Percentiles rank a stretch among this genome's conserved stretches.
Evolutionary conservation across 768 basidiomycete species (phyloP).

Genomic region (Rhodotorula babjevae): DNA sequence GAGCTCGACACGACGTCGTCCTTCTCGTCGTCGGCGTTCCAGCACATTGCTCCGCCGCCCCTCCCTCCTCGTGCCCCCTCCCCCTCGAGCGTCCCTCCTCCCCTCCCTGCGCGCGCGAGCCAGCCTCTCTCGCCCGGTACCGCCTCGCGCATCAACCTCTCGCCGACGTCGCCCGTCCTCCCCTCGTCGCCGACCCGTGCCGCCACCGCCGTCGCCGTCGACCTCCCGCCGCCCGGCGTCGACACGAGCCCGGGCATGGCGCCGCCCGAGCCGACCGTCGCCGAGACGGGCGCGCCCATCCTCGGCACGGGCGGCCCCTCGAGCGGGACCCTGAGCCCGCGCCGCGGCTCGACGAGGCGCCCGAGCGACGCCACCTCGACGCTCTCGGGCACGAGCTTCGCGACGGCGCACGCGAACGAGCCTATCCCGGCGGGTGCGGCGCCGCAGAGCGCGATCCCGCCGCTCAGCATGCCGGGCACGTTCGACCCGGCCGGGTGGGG

Average conservation of each 20-base stretch:
- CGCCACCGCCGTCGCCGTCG: slow-evolving; percentile 40
- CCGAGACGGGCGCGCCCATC: slow-evolving; percentile 44
- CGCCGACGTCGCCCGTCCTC: slow-evolving; percentile 9
- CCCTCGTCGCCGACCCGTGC: slow-evolving; percentile 12
- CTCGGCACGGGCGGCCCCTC: slow-evolving; percentile 42
- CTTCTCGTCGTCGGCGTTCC: not conserved
- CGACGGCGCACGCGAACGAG: no score
- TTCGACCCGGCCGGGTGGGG: slow-evolving; percentile 42
- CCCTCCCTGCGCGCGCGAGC: slow-evolving; percentile 3
- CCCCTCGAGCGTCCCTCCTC: not conserved
- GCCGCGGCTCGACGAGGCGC: not conserved
- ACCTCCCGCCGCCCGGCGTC: slow-evolving; percentile 44
- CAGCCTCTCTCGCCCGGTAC: not conserved
- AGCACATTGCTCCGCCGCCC: not conserved
- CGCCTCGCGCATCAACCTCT: slow-evolving; percentile 7
- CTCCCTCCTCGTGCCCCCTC: not conserved
- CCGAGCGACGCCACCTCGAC: not conserved
- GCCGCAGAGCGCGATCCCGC: not conserved
- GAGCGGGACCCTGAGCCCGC: slow-evolving; percentile 41
- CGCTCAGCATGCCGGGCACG: not conserved
- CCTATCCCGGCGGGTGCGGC: slow-evolving; percentile 25
- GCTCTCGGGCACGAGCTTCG: slow-evolving; percentile 11
- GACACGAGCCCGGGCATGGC: slow-evolving; percentile 40
- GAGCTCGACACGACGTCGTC: not conserved
- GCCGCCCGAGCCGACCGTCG: slow-evolving; percentile 45